Evolutionary conservation across 148 eudicot species (phyloP).

Genomic region (Camellia japonica): DNA sequence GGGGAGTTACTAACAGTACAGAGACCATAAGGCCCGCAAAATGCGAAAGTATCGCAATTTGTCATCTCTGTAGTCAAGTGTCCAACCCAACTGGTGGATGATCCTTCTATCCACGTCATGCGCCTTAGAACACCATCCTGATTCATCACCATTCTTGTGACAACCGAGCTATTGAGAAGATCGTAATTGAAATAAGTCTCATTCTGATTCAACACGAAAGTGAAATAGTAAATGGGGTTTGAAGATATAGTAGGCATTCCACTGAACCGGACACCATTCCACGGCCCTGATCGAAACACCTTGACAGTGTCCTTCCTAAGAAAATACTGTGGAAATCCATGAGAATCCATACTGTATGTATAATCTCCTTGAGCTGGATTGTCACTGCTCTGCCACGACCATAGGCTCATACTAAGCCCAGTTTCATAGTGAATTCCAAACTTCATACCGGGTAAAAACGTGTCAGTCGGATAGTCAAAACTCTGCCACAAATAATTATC

Average conservation of each 20-base stretch:
- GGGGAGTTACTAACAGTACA: constrained; percentile 21
- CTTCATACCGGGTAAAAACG: constrained; percentile 31
- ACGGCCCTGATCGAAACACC: constrained; percentile 13
- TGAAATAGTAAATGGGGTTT: constrained; percentile 12
- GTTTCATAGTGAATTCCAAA: constrained; percentile 26
- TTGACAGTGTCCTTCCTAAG: not conserved
- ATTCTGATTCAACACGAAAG: constrained; percentile 1
- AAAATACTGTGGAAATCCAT: constrained; percentile 25
- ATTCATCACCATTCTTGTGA: constrained; percentile 9
- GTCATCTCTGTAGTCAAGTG: constrained; percentile 22
- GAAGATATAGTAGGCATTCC: constrained; percentile 8
- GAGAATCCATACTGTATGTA: constrained; percentile 8
- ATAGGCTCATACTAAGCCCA: not conserved
- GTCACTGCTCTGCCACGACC: constrained; percentile 26
- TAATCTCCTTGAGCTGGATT: constrained; percentile 33
- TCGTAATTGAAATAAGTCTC: constrained; percentile 17
- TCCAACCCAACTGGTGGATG: constrained; percentile 13
- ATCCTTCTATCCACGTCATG: constrained; percentile 15
- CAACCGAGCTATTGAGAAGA: not conserved
- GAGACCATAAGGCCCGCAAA: constrained; percentile 30
- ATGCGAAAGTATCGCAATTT: constrained; percentile 23
- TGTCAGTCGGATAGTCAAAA: constrained; percentile 34
- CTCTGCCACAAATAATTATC: constrained; percentile 40
- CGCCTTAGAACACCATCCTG: constrained; percentile 17
- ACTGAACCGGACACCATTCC: constrained; percentile 25